Conservation (phyloP, 805 yeast species). For the Cyberlindnera mycetangii region DNA sequence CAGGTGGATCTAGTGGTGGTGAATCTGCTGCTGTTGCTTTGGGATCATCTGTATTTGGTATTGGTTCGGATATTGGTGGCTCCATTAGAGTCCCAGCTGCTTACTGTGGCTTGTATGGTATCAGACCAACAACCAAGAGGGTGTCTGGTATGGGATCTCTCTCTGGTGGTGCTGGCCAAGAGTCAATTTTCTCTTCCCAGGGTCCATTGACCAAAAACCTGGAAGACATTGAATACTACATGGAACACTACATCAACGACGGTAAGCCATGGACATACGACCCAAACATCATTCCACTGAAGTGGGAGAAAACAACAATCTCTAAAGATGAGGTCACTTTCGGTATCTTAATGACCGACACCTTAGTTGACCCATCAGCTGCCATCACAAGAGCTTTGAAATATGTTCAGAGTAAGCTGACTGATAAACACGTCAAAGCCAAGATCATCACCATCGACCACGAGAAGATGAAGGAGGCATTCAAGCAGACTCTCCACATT, state of each 20-base stretch:
- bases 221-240: conserved; percentile 66
- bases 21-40: conserved; percentile 62
- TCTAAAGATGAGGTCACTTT: conserved; percentile 46
- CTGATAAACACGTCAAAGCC: conserved; percentile 37
- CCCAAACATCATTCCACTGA: conserved; percentile 33
- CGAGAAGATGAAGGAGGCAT: conserved; percentile 46
- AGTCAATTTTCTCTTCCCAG: conserved; percentile 61
- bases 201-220: conserved; percentile 67
- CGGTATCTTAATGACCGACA: conserved; percentile 62
- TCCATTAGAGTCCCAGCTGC: conserved; percentile 69
- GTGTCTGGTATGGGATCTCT: conserved; percentile 24
- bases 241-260: conserved; percentile 47
- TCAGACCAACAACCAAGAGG: conserved; percentile 61
- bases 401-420: conserved; percentile 49
- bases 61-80: conserved; percentile 74
- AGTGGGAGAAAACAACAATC: conserved; percentile 36
- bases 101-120: conserved; percentile 55
- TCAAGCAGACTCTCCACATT: conserved; percentile 52
- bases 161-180: conserved; percentile 36
- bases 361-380: conserved; percentile 63
- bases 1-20: conserved; percentile 75
- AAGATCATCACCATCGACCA: conserved; percentile 54
- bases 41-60: conserved; percentile 57
- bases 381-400: conserved; percentile 57
- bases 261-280: conserved; percentile 66